phyloP scores from a whole-genome alignment of 768 basidiomycete genomes.

The Leccinum imitatum region DNA sequence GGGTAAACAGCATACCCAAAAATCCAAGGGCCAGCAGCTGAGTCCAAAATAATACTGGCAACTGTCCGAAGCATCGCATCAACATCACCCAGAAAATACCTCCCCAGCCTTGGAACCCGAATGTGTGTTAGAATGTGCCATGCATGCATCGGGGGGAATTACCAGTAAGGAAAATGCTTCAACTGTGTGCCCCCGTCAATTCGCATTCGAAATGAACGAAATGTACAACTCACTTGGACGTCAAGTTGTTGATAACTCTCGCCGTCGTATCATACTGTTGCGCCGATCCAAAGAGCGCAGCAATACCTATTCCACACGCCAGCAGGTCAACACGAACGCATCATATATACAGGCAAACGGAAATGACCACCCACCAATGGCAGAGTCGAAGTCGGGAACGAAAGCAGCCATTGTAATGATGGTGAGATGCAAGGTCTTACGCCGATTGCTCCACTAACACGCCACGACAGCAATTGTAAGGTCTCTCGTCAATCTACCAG shows the following conservation, averaged over 20 bases:
- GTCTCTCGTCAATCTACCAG: neutral
- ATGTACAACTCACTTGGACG: constrained; percentile 36
- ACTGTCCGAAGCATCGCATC: constrained; percentile 30
- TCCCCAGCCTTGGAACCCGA: constrained; percentile 26
- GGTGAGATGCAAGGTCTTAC: constrained; percentile 46
- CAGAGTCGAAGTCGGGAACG: constrained; percentile 55
- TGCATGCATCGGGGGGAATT: neutral
- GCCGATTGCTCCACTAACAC: constrained; percentile 42
- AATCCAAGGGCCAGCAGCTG: constrained; percentile 43
- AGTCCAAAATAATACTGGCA: constrained; percentile 34
- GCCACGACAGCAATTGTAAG: neutral
- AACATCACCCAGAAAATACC: constrained; percentile 32
- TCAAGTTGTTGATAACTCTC: constrained; percentile 50
- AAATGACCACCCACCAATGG: constrained; percentile 37
- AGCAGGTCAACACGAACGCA: neutral
- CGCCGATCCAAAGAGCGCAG: constrained; percentile 48
- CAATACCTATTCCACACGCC: constrained; percentile 40
- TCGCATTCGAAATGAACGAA: neutral
- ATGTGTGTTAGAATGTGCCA: constrained; percentile 8
- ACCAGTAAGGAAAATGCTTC: constrained; percentile 52
- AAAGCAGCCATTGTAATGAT: constrained; percentile 53
- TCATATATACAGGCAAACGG: neutral
- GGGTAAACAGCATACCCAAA: constrained; percentile 25
- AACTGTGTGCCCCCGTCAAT: constrained; percentile 23
- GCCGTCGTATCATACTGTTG: constrained; percentile 44